Conservation (phyloP, 352 stramenopile species). For the Saprolegnia diclina region DNA sequence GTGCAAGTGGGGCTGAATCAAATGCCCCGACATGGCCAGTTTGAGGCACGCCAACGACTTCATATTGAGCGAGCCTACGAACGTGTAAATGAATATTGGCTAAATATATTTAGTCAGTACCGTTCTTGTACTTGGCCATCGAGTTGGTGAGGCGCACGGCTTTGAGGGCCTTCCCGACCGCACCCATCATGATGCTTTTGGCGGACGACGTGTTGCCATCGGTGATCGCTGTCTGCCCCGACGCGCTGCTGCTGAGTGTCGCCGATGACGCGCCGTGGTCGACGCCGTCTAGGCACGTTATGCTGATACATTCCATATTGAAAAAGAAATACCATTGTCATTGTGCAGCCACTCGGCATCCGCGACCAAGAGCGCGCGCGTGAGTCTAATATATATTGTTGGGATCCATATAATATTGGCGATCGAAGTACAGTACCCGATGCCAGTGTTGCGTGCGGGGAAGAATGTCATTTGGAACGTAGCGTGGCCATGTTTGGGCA, state of each 20-base stretch:
- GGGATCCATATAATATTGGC: neutral
- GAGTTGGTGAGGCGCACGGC: slow-evolving; percentile 61
- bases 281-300: neutral
- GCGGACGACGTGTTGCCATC: slow-evolving; percentile 13
- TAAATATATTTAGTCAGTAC: neutral
- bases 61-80: slow-evolving; percentile 11
- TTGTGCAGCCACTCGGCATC: slow-evolving; percentile 50
- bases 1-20: slow-evolving; percentile 56
- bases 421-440: neutral
- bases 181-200: slow-evolving; percentile 27
- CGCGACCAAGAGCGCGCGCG: slow-evolving; percentile 48
- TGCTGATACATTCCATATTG: neutral
- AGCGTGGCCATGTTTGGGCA: slow-evolving; percentile 22
- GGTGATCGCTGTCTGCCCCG: neutral
- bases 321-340: neutral
- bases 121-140: slow-evolving; percentile 19
- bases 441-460: slow-evolving; percentile 11
- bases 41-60: slow-evolving; percentile 38
- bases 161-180: slow-evolving; percentile 59
- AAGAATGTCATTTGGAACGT: slow-evolving; percentile 38
- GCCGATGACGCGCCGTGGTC: neutral
- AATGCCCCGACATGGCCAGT: slow-evolving; percentile 50
- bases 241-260: neutral
- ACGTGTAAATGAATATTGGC: neutral
- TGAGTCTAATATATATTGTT: slow-evolving; percentile 22